These are phyloP conservation scores for Capsicum chinense DNA, from an alignment of 257 asterid species.

Conservation along the genomic window DNA sequence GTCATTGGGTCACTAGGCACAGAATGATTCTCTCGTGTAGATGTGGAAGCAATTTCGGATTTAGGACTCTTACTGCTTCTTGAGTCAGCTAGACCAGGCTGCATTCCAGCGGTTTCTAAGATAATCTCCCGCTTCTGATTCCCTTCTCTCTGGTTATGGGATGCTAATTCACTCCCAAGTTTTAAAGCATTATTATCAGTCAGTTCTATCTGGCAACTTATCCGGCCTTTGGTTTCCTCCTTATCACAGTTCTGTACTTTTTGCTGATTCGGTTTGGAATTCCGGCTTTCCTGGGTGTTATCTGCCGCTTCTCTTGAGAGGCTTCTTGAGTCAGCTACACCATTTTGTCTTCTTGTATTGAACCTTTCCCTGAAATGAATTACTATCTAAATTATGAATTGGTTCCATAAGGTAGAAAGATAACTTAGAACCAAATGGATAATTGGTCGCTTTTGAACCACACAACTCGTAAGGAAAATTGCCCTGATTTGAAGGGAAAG, in stretches of 20 bases:
- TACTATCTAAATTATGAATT: neutral
- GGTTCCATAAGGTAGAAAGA: neutral
- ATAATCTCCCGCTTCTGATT: constrained; percentile 7
- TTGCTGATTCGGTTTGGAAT: neutral
- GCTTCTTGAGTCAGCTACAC: constrained; percentile 32
- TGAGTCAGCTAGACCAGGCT: constrained; percentile 31
- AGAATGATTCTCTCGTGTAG: neutral
- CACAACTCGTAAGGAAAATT: neutral
- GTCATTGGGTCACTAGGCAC: neutral
- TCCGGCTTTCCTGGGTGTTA: constrained; percentile 21
- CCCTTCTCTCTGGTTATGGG: neutral
- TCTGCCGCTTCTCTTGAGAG: constrained; percentile 35
- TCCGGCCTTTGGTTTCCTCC: neutral
- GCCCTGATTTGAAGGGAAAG: neutral
- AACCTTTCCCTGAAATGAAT: constrained; percentile 50
- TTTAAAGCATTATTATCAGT: neutral
- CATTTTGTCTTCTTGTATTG: constrained; percentile 36
- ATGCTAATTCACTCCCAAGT: constrained; percentile 12
- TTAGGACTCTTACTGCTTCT: constrained; percentile 30
- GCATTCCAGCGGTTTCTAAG: constrained; percentile 28
- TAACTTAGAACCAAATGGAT: constrained; percentile 9
- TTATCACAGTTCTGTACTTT: neutral
- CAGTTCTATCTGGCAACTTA: neutral
- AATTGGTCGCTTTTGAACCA: neutral
- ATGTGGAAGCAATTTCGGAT: neutral